Evolutionary conservation across 176 grass and related monocot genomes (phyloP).

Genomic region (Lolium multiflorum): DNA sequence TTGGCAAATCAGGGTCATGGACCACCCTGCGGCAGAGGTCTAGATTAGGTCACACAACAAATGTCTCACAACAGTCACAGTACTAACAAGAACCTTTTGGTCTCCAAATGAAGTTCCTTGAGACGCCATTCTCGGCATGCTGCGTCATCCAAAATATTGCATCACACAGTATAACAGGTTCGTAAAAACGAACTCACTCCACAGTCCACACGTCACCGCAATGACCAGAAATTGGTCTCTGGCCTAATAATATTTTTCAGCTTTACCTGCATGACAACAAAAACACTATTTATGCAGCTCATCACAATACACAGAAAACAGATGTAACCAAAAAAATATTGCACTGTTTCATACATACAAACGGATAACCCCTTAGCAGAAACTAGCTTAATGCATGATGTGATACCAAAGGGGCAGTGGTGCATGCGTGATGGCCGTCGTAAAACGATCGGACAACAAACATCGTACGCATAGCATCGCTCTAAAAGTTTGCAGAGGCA

Average conservation of each 20-base stretch:
- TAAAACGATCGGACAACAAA: too few species aligned
- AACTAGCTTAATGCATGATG: background rate
- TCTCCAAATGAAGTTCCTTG: background rate
- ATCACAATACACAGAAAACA: background rate
- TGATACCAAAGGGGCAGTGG: too few species aligned
- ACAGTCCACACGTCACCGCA: background rate
- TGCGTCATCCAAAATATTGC: background rate
- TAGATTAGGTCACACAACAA: background rate
- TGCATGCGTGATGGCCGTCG: too few species aligned
- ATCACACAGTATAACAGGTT: background rate
- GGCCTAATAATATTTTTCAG: background rate
- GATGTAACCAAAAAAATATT: background rate
- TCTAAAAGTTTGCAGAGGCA: background rate
- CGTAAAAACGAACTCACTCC: background rate
- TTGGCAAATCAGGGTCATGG: background rate
- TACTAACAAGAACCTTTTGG: background rate
- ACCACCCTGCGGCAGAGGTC: too few species aligned
- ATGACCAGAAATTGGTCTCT: too few species aligned
- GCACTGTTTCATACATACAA: background rate
- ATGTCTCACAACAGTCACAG: background rate
- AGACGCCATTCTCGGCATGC: background rate
- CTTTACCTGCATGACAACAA: background rate
- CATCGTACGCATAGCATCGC: too few species aligned
- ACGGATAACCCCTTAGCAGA: background rate
- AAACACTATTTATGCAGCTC: background rate